These are phyloP conservation scores for Giardia duodenalis DNA, from an alignment of 208 protist species.

Conservation along the genomic window DNA sequence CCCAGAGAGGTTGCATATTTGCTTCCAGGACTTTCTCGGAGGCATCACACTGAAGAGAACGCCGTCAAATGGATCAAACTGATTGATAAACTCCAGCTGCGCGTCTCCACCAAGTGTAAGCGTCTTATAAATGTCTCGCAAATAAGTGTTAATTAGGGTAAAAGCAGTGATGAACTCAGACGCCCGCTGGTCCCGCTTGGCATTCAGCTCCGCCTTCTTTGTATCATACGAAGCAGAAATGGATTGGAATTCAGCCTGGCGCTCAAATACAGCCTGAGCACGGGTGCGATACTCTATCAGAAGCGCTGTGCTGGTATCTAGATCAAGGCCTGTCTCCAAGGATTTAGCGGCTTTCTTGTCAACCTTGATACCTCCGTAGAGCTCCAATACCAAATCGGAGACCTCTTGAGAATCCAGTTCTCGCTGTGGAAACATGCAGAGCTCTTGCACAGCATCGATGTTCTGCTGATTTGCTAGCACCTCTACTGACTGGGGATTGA, in stretches of 20 bases:
- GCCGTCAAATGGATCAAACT: constrained; percentile 51
- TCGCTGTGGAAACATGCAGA: background rate
- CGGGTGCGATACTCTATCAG: background rate
- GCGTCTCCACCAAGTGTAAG: constrained; percentile 78
- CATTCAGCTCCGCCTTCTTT: background rate
- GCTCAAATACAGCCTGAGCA: background rate
- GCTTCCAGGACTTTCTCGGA: constrained; percentile 99
- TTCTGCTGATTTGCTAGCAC: background rate
- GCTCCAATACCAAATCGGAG: background rate
- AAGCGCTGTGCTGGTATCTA: background rate
- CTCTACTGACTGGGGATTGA: background rate
- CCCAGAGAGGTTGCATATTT: constrained; percentile 96
- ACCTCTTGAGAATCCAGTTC: background rate
- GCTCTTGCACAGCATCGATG: background rate
- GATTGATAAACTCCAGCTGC: constrained; percentile 96
- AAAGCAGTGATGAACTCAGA: constrained; percentile 92
- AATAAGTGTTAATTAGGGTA: constrained; percentile 73
- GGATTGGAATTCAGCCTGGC: background rate
- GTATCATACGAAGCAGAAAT: background rate
- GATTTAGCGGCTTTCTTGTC: background rate
- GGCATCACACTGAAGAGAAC: constrained; percentile 74
- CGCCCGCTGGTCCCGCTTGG: constrained; percentile 48
- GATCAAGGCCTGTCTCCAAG: background rate
- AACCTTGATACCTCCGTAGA: background rate
- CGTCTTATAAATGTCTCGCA: constrained; percentile 93